Percentiles rank a stretch among this genome's conserved stretches.
Conservation (phyloP, 305 asterid species). For the Fraxinus sp. region DNA sequence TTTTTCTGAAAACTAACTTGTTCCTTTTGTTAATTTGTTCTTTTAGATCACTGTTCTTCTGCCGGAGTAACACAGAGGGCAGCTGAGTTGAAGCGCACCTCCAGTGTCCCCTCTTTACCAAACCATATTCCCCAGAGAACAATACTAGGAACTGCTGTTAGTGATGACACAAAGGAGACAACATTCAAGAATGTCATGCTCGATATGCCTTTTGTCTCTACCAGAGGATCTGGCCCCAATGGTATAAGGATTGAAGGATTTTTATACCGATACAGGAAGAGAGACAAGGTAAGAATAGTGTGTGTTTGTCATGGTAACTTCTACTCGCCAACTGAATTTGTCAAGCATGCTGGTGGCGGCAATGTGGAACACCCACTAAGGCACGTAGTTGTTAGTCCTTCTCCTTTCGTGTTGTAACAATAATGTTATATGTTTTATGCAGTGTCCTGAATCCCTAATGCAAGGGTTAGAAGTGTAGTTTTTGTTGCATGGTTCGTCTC, state of each 20-base stretch:
- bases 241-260: constrained; percentile 41
- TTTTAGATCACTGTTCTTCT: too few relatives aligned
- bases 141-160: constrained; percentile 14
- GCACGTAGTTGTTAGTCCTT: constrained; percentile 39
- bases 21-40: not conserved
- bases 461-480: not conserved
- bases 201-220: constrained; percentile 43
- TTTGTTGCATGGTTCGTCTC: not conserved
- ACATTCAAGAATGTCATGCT: constrained; percentile 23
- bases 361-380: constrained; percentile 40
- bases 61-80: not conserved
- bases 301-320: constrained; percentile 51
- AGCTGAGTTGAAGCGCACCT: constrained; percentile 12
- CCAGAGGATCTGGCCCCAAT: constrained; percentile 34
- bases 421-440: not conserved
- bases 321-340: constrained; percentile 47
- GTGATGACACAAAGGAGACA: constrained; percentile 17
- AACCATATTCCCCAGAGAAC: constrained; percentile 22
- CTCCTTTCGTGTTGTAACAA: constrained; percentile 23
- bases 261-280: constrained; percentile 34
- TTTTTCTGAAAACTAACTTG: not conserved
- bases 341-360: constrained; percentile 44
- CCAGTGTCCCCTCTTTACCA: constrained; percentile 4
- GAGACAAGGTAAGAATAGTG: constrained; percentile 42
- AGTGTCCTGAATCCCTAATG: not conserved